A percentile compares a stretch with the other conserved stretches of the same genome.
Conservation (phyloP, 768 basidiomycete genomes). For the Lyophyllum decastes region DNA sequence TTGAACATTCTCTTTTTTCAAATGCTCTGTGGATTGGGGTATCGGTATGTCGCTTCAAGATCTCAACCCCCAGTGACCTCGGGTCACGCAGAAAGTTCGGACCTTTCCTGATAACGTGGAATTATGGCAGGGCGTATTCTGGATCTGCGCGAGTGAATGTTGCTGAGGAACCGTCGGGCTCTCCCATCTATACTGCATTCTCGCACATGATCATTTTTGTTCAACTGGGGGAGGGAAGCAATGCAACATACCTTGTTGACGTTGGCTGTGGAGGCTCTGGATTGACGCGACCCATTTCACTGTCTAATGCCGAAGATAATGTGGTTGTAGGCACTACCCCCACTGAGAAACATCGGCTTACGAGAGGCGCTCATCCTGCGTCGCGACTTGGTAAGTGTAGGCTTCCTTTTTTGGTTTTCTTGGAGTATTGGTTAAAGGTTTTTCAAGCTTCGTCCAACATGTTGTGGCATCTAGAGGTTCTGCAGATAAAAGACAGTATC, state of each 20-base stretch:
- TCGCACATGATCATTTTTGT: constrained; percentile 16
- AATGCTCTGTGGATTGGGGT: constrained; percentile 15
- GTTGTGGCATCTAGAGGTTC: constrained; percentile 12
- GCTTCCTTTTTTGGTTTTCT: background rate
- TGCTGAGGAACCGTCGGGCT: constrained; percentile 1
- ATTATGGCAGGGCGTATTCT: constrained; percentile 7
- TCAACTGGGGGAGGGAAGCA: constrained; percentile 12
- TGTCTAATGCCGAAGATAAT: constrained; percentile 11
- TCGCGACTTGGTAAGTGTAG: constrained; percentile 5
- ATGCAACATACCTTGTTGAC: constrained; percentile 15
- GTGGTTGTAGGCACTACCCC: constrained; percentile 11
- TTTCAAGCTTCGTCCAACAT: constrained; percentile 1
- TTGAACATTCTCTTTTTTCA: constrained; percentile 11
- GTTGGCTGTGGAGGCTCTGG: constrained; percentile 16
- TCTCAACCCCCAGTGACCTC: background rate
- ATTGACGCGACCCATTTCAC: constrained; percentile 7
- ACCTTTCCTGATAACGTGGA: background rate
- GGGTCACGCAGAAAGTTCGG: background rate
- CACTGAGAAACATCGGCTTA: constrained; percentile 12
- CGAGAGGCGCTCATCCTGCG: constrained; percentile 9
- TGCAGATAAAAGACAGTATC: constrained; percentile 6
- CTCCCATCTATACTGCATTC: constrained; percentile 5
- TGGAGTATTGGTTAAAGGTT: background rate
- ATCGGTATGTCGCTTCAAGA: constrained; percentile 3
- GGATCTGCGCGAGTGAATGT: constrained; percentile 9